Evolutionary conservation across 208 protist species (phyloP).

Genomic region (Histomonas meleagridis): DNA sequence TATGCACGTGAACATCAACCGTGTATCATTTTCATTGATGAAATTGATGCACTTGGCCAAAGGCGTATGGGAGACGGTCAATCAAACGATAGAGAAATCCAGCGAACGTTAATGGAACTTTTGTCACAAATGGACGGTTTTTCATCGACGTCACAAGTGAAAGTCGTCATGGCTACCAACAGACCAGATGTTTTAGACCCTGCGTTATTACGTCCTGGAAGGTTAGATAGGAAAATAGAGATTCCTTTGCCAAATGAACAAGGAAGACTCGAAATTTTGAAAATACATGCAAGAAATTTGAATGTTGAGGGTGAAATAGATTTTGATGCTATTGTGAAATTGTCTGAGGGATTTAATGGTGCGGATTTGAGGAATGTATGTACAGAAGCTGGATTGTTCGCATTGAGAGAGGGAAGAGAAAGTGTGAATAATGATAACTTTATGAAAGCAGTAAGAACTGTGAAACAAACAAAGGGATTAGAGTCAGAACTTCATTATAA

Average conservation of each 20-base stretch:
- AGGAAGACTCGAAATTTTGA: slow-evolving; percentile 78
- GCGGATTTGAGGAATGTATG: slow-evolving; percentile 75
- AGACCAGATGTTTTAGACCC: slow-evolving; percentile 76
- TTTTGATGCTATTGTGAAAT: slow-evolving; percentile 90
- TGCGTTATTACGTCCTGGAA: slow-evolving; percentile 88
- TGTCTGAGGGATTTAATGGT: slow-evolving; percentile 94
- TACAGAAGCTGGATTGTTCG: slow-evolving; percentile 43
- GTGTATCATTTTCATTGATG: slow-evolving; percentile 99
- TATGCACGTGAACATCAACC: slow-evolving; percentile 84
- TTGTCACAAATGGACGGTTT: slow-evolving; percentile 97
- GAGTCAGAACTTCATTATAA: too few species aligned
- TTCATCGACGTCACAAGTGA: slow-evolving; percentile 84
- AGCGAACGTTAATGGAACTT: slow-evolving; percentile 95
- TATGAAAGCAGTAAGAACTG: too few species aligned
- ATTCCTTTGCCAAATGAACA: slow-evolving; percentile 90
- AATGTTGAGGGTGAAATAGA: slow-evolving; percentile 54
- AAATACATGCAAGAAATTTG: slow-evolving; percentile 75
- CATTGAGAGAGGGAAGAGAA: slow-evolving; percentile 50
- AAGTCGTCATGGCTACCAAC: slow-evolving; percentile 98
- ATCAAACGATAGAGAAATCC: slow-evolving; percentile 90
- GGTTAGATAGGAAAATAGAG: slow-evolving; percentile 84
- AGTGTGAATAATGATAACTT: neutral
- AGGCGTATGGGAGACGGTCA: slow-evolving; percentile 89
- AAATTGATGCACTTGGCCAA: slow-evolving; percentile 97
- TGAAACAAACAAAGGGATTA: too few species aligned